A percentile compares a stretch with the other conserved stretches of the same genome.
These are phyloP conservation scores for Chrysopogon serrulatus DNA, from an alignment of 176 grass and related monocot genomes.

Conservation along the genomic window DNA sequence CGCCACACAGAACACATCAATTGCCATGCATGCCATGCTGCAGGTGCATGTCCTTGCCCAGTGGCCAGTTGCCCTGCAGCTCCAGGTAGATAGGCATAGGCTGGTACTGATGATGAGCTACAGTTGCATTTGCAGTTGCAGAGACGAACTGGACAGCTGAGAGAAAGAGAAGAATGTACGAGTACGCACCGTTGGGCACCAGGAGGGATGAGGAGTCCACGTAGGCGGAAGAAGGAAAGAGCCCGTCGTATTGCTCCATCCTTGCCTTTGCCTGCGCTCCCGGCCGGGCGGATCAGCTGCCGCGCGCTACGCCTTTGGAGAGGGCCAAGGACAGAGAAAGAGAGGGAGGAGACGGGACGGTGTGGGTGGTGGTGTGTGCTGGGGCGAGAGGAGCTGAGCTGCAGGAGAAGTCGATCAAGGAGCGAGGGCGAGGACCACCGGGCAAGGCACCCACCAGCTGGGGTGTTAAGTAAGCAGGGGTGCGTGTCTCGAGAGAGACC, in stretches of 20 bases:
- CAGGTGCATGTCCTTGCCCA: too few species aligned
- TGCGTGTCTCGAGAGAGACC: conserved; percentile 54
- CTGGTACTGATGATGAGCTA: not conserved
- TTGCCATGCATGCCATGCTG: not conserved
- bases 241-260: conserved; percentile 42
- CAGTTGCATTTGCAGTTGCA: not conserved
- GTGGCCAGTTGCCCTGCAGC: too few species aligned
- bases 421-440: conserved; percentile 24
- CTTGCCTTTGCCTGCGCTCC: not conserved
- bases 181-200: conserved; percentile 18
- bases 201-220: conserved; percentile 25
- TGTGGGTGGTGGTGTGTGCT: not conserved
- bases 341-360: not conserved
- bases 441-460: not conserved
- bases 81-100: too few species aligned
- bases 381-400: not conserved
- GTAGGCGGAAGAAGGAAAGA: conserved; percentile 28
- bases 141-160: not conserved
- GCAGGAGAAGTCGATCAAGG: conserved; percentile 8
- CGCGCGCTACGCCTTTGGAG: not conserved
- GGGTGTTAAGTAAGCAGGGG: conserved; percentile 38
- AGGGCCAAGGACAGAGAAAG: not conserved
- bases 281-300: not conserved
- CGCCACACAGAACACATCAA: not conserved
- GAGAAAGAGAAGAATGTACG: not conserved